Conservation (phyloP, 495 filamentous ascomycete species). For the Penicillium cinerascens region DNA sequence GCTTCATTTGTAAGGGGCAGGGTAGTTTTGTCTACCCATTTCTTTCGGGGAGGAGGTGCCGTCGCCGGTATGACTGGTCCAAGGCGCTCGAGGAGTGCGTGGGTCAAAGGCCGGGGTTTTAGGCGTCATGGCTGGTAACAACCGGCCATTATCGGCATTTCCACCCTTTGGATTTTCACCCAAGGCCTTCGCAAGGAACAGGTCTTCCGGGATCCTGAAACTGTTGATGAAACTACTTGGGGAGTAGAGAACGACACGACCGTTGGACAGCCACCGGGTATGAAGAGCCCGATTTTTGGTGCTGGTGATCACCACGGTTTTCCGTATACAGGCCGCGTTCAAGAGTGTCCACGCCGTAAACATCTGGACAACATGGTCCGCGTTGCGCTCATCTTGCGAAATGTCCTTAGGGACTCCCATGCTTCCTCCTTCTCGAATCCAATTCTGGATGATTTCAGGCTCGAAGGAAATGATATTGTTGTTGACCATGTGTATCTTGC, state of each 20-base stretch:
- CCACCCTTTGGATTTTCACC: not conserved
- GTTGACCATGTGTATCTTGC: not conserved
- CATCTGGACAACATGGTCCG: constrained; percentile 39
- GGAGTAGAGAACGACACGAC: constrained; percentile 22
- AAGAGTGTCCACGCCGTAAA: constrained; percentile 43
- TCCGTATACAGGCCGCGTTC: constrained; percentile 33
- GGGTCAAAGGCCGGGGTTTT: not conserved
- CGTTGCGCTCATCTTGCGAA: constrained; percentile 25
- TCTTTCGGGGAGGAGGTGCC: not conserved
- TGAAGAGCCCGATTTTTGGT: not conserved
- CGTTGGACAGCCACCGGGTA: constrained; percentile 32
- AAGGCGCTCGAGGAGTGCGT: not conserved
- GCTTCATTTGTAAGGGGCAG: not conserved
- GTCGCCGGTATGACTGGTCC: not conserved
- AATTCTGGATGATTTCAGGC: not conserved
- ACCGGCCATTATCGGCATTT: not conserved
- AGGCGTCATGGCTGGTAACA: not conserved
- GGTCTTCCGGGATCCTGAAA: not conserved
- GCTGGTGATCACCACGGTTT: constrained; percentile 25
- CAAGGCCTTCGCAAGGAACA: not conserved
- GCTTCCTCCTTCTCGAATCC: constrained; percentile 12
- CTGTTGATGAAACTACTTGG: not conserved
- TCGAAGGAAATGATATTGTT: constrained; percentile 20
- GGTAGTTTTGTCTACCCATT: not conserved
- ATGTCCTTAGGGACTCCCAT: constrained; percentile 17